phyloP scores from a whole-genome alignment of 1,139 yeast species.

The Nakaseomyces sp. region DNA sequence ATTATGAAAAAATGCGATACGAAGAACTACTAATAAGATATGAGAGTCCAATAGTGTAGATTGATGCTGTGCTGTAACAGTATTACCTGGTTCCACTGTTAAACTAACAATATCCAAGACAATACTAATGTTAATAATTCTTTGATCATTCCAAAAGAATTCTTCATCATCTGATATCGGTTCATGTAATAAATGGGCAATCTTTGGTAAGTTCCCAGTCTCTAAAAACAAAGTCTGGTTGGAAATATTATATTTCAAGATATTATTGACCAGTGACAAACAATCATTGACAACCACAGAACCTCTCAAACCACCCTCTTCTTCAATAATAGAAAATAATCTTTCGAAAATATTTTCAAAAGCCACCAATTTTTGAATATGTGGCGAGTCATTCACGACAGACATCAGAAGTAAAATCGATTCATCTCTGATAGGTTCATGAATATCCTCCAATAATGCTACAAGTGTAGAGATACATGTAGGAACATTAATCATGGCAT shows the following conservation, averaged over 20 bases:
- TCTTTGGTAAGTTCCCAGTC: constrained; percentile 63
- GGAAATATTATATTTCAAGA: constrained; percentile 75
- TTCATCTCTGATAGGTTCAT: constrained; percentile 89
- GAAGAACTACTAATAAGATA: constrained; percentile 54
- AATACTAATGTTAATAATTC: constrained; percentile 55
- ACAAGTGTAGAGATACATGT: constrained; percentile 75
- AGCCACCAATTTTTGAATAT: constrained; percentile 86
- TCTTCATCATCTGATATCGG: constrained; percentile 43
- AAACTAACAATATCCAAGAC: constrained; percentile 66
- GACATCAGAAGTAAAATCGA: constrained; percentile 77
- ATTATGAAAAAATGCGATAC: constrained; percentile 56
- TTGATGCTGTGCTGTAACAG: constrained; percentile 56
- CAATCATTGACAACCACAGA: constrained; percentile 91
- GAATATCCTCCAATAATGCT: constrained; percentile 53
- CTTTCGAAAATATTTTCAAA: constrained; percentile 88
- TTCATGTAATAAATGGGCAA: constrained; percentile 55
- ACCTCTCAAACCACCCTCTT: constrained; percentile 86
- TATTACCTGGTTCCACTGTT: constrained; percentile 69
- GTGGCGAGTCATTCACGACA: constrained; percentile 70
- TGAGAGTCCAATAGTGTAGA: constrained; percentile 52
- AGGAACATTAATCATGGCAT: constrained; percentile 62
- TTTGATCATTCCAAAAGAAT: constrained; percentile 64
- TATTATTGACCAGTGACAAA: constrained; percentile 59
- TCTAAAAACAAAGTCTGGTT: constrained; percentile 86
- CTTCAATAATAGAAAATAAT: constrained; percentile 64